A percentile compares a stretch with the other conserved stretches of the same genome.
These are phyloP conservation scores for Iris pallida DNA, from an alignment of 116 monocot species.

Conservation along the genomic window DNA sequence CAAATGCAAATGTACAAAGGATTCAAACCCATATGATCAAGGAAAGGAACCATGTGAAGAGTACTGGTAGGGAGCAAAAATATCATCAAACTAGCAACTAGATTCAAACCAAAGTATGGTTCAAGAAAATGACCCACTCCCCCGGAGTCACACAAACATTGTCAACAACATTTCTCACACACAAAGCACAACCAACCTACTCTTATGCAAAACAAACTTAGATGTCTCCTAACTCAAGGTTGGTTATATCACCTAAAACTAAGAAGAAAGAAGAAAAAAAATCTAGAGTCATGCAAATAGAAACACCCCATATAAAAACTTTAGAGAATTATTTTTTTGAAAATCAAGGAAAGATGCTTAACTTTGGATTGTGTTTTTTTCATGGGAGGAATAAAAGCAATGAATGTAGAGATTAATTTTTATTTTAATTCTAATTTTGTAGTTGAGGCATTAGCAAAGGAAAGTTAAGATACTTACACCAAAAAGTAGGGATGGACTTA, in stretches of 20 bases:
- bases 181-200: not conserved
- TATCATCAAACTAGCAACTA: no score
- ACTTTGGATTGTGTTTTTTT: conserved; percentile 4
- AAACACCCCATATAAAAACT: conserved; percentile 2
- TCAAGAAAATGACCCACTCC: no score
- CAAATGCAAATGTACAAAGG: no score
- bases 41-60: no score
- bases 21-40: no score
- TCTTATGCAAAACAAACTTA: not conserved
- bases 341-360: conserved; percentile 7
- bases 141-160: no score
- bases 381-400: conserved; percentile 2
- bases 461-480: conserved; percentile 9
- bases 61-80: no score
- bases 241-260: not conserved
- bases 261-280: not conserved
- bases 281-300: not conserved
- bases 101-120: no score
- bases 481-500: not conserved
- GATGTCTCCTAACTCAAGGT: not conserved
- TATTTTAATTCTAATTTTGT: no score
- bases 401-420: not conserved
- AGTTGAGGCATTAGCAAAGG: not conserved
- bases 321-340: not conserved
- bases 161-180: not conserved